Base-by-base conservation (phyloP, 2,329 filamentous ascomycete species). In the Claviceps sp. region DNA sequence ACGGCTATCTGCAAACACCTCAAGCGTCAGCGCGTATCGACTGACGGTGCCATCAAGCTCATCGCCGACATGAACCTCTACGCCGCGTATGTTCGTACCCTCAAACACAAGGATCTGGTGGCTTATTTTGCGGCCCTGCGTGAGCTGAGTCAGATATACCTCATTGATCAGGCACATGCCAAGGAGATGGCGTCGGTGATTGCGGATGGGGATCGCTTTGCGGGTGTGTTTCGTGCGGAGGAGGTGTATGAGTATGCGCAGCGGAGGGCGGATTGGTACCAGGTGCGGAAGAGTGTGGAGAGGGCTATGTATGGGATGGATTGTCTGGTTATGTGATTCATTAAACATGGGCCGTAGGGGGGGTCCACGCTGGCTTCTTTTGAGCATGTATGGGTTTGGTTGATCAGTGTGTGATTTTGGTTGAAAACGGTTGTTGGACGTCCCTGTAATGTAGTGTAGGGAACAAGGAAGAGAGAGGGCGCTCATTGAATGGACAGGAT, bases 161-260 rank as follows among this genome's bases (percentile, higher is more conserved):
- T 98, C 49, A 94, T 98, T 56, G 88, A 91, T 56, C 78, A 85
- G 3, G 59, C 61, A 24, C 86, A 97, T 64, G 88, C 93, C 14
- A 95, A 95, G 66, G 93, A 97, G 66, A 85, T 98, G 75, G 93
- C 93, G 5, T 86, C 85, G 2, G 88, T 98, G 52, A 96, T 98
- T 63, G 90, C 93, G 0, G 93, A 98, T 64, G 82, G 81, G 1
- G 86, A 91, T 63, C 79, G 91, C 2, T 98, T 97, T 65, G 79
- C 86, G 26, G 93, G 93, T 13, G 86, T 98, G 48, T 96, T 97
- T 63, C 79, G 90, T 20, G 88, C 91, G 0, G 93, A 98, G 67
- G 93, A 98, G 72, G 93, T 97, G 3, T 95, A 95, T 62, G 91
- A 97, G 72, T 98, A 94, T 71, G 93, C 91, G 1, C 89, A 96